Percentiles rank a stretch among this genome's conserved stretches.
These are phyloP conservation scores for Xylaria sp. DNA, from an alignment of 2,329 filamentous ascomycete genomes.

Conservation along the genomic window DNA sequence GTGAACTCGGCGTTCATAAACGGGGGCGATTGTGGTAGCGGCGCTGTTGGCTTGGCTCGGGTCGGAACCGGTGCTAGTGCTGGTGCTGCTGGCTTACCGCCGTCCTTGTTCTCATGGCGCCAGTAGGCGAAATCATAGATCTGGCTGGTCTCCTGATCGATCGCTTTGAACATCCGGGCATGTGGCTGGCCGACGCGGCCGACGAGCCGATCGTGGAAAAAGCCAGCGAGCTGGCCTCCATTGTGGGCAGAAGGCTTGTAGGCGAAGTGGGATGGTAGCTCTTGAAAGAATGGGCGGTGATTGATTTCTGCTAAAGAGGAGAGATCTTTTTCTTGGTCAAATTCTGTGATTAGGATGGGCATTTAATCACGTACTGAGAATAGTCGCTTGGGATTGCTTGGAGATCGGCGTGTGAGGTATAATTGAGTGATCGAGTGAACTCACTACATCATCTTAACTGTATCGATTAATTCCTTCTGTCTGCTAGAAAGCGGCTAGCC, in stretches of 20 bases:
- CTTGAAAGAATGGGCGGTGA: slow-evolving; percentile 26
- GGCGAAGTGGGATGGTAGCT: slow-evolving; percentile 24
- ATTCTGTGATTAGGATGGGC: slow-evolving; percentile 1
- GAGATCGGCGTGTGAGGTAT: background rate
- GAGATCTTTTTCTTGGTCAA: slow-evolving; percentile 17
- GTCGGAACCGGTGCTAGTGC: slow-evolving; percentile 1
- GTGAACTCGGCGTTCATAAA: slow-evolving; percentile 34
- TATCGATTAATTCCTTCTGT: background rate
- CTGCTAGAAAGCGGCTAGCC: background rate
- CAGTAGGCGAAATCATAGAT: slow-evolving; percentile 32
- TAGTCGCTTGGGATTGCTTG: too few relatives aligned
- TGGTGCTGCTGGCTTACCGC: slow-evolving; percentile 1
- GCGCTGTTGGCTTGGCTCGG: slow-evolving; percentile 6
- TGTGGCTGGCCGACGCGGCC: slow-evolving; percentile 25
- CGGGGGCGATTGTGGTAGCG: slow-evolving; percentile 17
- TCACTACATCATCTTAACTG: background rate
- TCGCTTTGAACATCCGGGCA: slow-evolving; percentile 28
- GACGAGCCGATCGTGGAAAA: slow-evolving; percentile 26
- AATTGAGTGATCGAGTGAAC: background rate
- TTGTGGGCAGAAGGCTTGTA: slow-evolving; percentile 25
- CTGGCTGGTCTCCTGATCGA: slow-evolving; percentile 19
- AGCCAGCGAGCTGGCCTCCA: slow-evolving; percentile 17
- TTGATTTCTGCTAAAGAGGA: slow-evolving; percentile 30
- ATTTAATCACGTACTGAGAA: background rate
- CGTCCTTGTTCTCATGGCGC: slow-evolving; percentile 12